phyloP scores from a whole-genome alignment of 495 filamentous ascomycete species.

The Lepidopterella palustris region DNA sequence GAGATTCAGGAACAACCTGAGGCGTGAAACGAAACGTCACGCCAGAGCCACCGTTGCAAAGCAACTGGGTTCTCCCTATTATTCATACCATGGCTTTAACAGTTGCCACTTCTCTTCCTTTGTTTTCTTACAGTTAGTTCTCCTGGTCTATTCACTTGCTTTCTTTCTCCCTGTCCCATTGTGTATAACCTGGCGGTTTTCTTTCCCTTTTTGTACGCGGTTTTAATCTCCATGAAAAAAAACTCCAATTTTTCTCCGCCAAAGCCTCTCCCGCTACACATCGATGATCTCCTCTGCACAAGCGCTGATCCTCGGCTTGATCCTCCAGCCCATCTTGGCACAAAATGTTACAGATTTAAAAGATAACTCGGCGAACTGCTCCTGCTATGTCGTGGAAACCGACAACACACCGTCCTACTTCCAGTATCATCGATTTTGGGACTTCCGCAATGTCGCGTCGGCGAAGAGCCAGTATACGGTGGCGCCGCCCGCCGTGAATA shows the following conservation, averaged over 20 bases:
- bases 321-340: constrained; percentile 9
- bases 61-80: no score
- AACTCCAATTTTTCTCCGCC: not conserved
- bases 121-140: not conserved
- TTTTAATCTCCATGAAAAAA: not conserved
- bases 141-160: not conserved
- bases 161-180: not conserved
- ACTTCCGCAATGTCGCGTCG: constrained; percentile 50
- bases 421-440: constrained; percentile 58
- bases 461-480: constrained; percentile 31
- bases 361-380: constrained; percentile 20
- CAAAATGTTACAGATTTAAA: constrained; percentile 8
- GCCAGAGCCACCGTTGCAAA: no score
- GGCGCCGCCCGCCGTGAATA: constrained; percentile 8
- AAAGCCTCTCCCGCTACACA: not conserved
- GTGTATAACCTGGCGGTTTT: not conserved
- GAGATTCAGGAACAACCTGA: not conserved
- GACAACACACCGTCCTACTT: constrained; percentile 44
- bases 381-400: constrained; percentile 20
- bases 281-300: constrained; percentile 6
- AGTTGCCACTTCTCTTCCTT: not conserved
- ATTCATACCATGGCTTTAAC: no score
- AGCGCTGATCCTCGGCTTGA: constrained; percentile 6
- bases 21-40: constrained; percentile 6
- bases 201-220: not conserved